Evolutionary conservation across 306 rosid species (phyloP).

Genomic region (Sophora flavescens): DNA sequence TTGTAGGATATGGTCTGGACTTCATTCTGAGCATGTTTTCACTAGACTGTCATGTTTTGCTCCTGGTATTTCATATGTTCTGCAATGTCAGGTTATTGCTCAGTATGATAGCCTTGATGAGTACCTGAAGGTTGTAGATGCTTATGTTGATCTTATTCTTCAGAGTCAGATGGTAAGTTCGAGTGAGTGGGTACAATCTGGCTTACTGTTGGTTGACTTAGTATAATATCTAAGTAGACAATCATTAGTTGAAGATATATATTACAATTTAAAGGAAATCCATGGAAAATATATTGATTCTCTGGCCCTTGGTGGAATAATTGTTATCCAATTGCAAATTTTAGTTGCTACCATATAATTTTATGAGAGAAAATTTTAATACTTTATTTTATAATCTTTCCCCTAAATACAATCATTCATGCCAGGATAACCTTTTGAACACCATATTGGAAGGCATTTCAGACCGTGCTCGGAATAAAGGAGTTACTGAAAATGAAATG

Average conservation of each 20-base stretch:
- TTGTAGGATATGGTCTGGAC: constrained; percentile 10
- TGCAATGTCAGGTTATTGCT: constrained; percentile 65
- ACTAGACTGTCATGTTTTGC: constrained; percentile 5
- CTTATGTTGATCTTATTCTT: constrained; percentile 83
- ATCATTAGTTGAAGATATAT: background rate
- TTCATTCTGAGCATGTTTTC: constrained; percentile 35
- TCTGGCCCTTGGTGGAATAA: constrained; percentile 24
- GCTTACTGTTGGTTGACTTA: constrained; percentile 11
- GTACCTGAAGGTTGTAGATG: constrained; percentile 91
- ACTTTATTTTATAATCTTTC: constrained; percentile 31
- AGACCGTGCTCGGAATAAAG: constrained; percentile 55
- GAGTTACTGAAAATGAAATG: constrained; percentile 68
- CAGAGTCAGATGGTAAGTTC: constrained; percentile 79
- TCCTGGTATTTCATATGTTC: constrained; percentile 36
- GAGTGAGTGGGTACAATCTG: constrained; percentile 34
- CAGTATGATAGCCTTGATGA: constrained; percentile 73
- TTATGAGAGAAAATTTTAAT: constrained; percentile 8
- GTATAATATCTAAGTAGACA: background rate
- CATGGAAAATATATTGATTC: constrained; percentile 21
- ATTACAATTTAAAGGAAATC: constrained; percentile 4
- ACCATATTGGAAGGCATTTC: constrained; percentile 81
- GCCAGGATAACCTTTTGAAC: constrained; percentile 73
- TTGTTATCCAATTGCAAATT: constrained; percentile 14
- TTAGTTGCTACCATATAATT: constrained; percentile 6
- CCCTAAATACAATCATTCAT: constrained; percentile 45